These are phyloP conservation scores for Adansonia digitata DNA, from an alignment of 345 rosid species.

Conservation along the genomic window DNA sequence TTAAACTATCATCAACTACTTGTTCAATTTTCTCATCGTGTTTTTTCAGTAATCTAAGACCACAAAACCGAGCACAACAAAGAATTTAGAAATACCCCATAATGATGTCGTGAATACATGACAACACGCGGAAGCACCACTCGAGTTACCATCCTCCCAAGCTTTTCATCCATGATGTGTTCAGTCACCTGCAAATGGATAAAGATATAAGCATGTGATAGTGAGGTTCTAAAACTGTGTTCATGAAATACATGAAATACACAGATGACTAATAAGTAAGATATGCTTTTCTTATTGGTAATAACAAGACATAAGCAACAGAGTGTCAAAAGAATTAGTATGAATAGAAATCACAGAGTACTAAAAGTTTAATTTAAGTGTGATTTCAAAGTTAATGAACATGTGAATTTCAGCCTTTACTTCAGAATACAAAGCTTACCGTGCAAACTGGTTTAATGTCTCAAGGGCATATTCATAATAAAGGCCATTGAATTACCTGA, in stretches of 20 bases:
- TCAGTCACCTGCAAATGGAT: constrained; percentile 62
- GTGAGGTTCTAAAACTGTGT: background rate
- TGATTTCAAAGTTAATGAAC: background rate
- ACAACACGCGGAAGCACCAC: constrained; percentile 96
- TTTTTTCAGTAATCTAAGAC: constrained; percentile 3
- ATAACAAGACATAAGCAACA: background rate
- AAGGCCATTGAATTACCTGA: constrained; percentile 45
- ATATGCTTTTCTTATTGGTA: background rate
- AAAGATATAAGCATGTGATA: background rate
- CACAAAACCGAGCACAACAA: background rate
- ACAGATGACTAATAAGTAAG: background rate
- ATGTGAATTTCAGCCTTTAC: background rate
- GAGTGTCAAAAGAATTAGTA: background rate
- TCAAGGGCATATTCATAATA: background rate
- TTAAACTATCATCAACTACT: constrained; percentile 1
- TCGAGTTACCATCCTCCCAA: constrained; percentile 87
- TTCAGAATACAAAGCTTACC: background rate
- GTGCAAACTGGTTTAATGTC: background rate
- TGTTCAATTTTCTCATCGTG: background rate
- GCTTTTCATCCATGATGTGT: constrained; percentile 85
- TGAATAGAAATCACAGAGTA: background rate
- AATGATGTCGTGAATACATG: constrained; percentile 95
- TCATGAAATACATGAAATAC: background rate
- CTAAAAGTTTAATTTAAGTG: background rate
- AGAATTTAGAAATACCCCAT: constrained; percentile 55